These are phyloP conservation scores for Aspergillus egyptiacus DNA, from an alignment of 495 filamentous ascomycete genomes.

Conservation along the genomic window DNA sequence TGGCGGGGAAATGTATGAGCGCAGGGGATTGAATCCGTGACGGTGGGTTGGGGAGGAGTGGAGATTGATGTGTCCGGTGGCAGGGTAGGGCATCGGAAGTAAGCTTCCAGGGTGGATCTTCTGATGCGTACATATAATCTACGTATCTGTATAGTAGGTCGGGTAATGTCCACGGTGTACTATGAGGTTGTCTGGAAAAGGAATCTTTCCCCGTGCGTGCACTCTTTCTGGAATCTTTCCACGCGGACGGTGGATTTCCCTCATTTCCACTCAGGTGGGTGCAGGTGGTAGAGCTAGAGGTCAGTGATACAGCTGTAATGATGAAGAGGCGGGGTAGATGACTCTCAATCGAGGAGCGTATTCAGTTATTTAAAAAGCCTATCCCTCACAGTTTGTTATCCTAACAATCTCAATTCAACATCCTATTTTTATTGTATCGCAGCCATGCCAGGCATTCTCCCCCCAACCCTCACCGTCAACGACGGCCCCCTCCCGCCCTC, in stretches of 20 bases:
- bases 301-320: too few species aligned
- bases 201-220: constrained; percentile 1
- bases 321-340: too few species aligned
- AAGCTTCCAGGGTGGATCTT: constrained; percentile 55
- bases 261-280: background rate
- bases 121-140: background rate
- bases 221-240: constrained; percentile 8
- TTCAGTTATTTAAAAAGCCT: too few species aligned
- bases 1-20: constrained; percentile 39
- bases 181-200: too few species aligned
- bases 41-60: too few species aligned
- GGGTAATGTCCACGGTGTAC: too few species aligned
- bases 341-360: too few species aligned
- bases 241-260: constrained; percentile 8
- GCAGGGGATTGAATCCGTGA: constrained; percentile 55
- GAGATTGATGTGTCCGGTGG: constrained; percentile 51
- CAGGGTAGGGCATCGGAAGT: constrained; percentile 53
- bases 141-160: too few species aligned
- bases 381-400: background rate
- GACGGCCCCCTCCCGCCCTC: constrained; percentile 49
- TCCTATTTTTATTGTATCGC: background rate
- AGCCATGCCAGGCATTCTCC: constrained; percentile 28
- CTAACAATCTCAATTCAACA: background rate
- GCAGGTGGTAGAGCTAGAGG: too few species aligned
- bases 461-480: constrained; percentile 38